Conservation (phyloP, 106 monocot genomes). For the Ottelia alismoides region DNA sequence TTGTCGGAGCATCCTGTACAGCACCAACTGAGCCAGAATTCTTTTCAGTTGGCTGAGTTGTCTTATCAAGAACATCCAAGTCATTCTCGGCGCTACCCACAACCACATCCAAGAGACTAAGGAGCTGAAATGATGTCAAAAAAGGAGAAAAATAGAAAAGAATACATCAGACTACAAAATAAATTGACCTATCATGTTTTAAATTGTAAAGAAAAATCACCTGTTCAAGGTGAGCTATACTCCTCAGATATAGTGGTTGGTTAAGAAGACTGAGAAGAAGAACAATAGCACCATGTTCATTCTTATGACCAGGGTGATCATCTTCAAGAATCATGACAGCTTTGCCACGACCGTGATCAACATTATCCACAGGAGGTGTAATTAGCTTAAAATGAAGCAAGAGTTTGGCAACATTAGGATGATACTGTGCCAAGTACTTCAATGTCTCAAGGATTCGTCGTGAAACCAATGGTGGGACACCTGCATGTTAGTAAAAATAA, state of each 20-base stretch:
- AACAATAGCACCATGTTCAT: conserved; percentile 40
- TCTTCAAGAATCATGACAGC: conserved; percentile 60
- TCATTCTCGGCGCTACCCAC: conserved; percentile 70
- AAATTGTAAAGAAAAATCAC: conserved; percentile 11
- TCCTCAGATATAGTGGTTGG: conserved; percentile 91
- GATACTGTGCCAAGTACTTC: conserved; percentile 78
- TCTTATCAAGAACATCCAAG: conserved; percentile 23
- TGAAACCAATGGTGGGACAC: conserved; percentile 90
- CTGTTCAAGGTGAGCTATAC: conserved; percentile 98
- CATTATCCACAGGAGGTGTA: conserved; percentile 6
- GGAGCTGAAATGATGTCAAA: conserved; percentile 35
- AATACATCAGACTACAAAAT: no score
- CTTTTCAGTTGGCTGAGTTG: conserved; percentile 36
- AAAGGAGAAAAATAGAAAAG: background rate
- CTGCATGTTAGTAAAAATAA: conserved; percentile 17
- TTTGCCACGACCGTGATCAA: conserved; percentile 62
- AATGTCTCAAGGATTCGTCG: conserved; percentile 82
- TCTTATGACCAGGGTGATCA: conserved; percentile 32
- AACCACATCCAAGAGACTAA: conserved; percentile 92
- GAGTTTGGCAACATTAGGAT: conserved; percentile 82
- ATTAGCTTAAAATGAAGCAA: conserved; percentile 69
- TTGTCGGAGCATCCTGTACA: conserved; percentile 28
- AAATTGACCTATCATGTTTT: background rate
- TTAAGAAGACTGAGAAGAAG: conserved; percentile 76
- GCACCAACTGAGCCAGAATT: conserved; percentile 34